phyloP scores from a whole-genome alignment of 2,329 filamentous ascomycete genomes.

The Phialocephala sp. region DNA sequence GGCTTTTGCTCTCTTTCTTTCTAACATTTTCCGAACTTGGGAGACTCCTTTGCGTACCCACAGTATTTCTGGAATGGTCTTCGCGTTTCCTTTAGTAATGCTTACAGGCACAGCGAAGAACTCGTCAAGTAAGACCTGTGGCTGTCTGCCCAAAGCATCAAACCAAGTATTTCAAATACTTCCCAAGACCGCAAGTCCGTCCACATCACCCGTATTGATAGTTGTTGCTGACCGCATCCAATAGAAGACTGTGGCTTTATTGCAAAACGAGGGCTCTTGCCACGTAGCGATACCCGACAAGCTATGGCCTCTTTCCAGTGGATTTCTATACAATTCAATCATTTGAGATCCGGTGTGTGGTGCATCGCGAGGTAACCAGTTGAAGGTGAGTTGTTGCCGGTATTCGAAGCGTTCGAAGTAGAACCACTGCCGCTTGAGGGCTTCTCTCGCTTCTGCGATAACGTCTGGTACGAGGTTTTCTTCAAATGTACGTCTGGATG shows the following conservation, averaged over 20 bases:
- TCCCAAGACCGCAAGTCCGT: constrained; percentile 28
- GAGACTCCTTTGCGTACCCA: constrained; percentile 28
- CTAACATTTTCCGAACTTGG: constrained; percentile 28
- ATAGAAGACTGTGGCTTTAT: constrained; percentile 34
- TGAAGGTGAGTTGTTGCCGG: constrained; percentile 29
- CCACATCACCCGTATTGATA: constrained; percentile 18
- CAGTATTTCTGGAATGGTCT: constrained; percentile 31
- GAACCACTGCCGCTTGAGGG: constrained; percentile 29
- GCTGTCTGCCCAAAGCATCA: constrained; percentile 29
- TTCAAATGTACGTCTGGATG: too few relatives aligned
- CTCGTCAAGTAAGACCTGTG: constrained; percentile 32
- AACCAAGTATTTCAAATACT: constrained; percentile 35
- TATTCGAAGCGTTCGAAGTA: constrained; percentile 27
- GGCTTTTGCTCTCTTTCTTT: constrained; percentile 21
- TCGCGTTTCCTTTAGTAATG: constrained; percentile 25
- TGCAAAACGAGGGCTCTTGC: constrained; percentile 29
- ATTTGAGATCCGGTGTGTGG: constrained; percentile 26
- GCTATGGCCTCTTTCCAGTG: constrained; percentile 27
- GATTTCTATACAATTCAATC: constrained; percentile 26
- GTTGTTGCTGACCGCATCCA: constrained; percentile 29
- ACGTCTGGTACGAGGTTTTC: constrained; percentile 29
- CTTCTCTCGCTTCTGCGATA: constrained; percentile 29
- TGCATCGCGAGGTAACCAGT: constrained; percentile 31
- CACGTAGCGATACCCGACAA: constrained; percentile 27
- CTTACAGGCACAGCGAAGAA: constrained; percentile 34